phyloP scores from a whole-genome alignment of 108 stramenopile species.

The Nitzschia putrida region DNA sequence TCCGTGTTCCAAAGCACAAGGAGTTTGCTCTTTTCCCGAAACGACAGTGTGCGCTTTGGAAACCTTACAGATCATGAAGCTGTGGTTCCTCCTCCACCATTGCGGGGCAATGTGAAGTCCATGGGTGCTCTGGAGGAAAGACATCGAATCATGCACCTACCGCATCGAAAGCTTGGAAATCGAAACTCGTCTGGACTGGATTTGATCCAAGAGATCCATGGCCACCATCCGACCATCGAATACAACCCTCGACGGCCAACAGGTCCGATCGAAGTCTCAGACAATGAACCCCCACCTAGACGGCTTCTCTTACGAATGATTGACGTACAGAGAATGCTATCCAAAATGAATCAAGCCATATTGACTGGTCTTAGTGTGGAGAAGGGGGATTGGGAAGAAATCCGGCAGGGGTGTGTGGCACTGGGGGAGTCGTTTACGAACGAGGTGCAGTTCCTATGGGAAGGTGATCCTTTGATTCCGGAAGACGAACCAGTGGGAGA shows the following conservation, averaged over 20 bases:
- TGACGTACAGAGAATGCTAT: conserved; percentile 26
- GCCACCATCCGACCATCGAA: conserved; percentile 13
- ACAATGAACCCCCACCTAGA: conserved; percentile 15
- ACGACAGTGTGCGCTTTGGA: neutral
- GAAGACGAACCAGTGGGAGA: too few relatives aligned
- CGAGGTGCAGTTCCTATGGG: conserved; percentile 18
- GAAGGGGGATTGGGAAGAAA: conserved; percentile 16
- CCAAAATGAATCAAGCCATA: conserved; percentile 12
- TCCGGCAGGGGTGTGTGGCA: conserved; percentile 8
- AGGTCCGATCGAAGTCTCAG: conserved; percentile 2
- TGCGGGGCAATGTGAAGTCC: neutral
- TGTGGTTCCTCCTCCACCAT: neutral
- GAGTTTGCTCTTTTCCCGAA: neutral
- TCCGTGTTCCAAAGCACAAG: neutral
- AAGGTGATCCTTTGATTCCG: neutral
- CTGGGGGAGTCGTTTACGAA: conserved; percentile 14
- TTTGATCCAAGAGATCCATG: neutral
- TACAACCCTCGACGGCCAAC: conserved; percentile 1
- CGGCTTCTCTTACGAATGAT: conserved; percentile 24
- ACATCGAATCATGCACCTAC: neutral
- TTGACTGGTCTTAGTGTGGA: conserved; percentile 7
- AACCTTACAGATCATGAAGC: too few relatives aligned
- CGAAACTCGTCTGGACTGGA: neutral
- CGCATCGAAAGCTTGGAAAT: neutral
- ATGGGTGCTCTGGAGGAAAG: neutral